Percentiles rank a stretch among this genome's conserved stretches.
Evolutionary conservation across 257 asterid genomes (phyloP).

Genomic region (Fraxinus excelsior): DNA sequence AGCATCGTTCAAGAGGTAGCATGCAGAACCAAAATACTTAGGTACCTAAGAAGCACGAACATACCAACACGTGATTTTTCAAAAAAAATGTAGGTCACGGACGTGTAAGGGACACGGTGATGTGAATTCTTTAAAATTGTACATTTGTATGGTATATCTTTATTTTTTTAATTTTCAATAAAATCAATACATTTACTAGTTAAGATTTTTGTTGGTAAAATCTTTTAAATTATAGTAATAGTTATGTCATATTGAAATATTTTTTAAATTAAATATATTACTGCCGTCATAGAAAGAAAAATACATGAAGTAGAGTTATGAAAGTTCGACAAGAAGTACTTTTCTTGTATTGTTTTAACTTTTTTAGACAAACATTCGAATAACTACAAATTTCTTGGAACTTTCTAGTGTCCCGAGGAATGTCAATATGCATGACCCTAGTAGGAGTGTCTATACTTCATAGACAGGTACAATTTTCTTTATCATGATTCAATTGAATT

Average conservation of each 20-base stretch:
- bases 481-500: background rate
- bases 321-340: background rate
- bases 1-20: background rate
- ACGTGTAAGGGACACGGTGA: background rate
- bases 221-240: background rate
- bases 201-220: background rate
- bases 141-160: no score
- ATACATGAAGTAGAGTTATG: background rate
- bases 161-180: no score
- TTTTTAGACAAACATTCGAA: background rate
- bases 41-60: background rate
- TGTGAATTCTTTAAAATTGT: no score
- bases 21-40: background rate
- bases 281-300: background rate
- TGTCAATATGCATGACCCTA: background rate
- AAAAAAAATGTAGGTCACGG: background rate
- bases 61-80: background rate
- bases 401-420: background rate
- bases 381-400: no score
- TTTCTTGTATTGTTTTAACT: no score
- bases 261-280: no score
- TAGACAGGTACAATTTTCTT: background rate
- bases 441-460: background rate
- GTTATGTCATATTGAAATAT: no score
- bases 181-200: background rate